Base-by-base conservation (phyloP, 768 basidiomycete genomes). In the Serendipita vermifera region DNA sequence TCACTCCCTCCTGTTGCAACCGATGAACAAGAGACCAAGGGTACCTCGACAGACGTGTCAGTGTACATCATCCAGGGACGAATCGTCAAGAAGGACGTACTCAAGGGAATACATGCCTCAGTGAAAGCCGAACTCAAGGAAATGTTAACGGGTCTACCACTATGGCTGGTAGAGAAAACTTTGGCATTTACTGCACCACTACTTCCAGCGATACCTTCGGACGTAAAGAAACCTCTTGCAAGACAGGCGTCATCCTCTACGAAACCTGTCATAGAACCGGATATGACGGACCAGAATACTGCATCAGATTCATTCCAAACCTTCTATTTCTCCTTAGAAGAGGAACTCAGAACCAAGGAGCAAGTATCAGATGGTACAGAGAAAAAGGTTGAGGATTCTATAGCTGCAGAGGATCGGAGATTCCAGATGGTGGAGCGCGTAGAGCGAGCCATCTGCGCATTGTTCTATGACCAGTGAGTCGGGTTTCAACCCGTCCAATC, bases 391-490 rank as follows among this genome's bases (percentile, higher is more conserved):
- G 63, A 59, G 38, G 70, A 67, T 11, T 15, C 5, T 32, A 31
- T 33, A 56, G 61, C 56, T n/a, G 61, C 61, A 40, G 57, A 62
- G 32, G 69, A 68, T 1, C 73, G 68, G 58, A 75, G 84, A 48
- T 74, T 75, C 24, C 76, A 77, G 31, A 71, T 84, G 20, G 73
- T 92, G 60, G 88, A 90, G 38, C 69, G 70, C 5, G 78, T 93
- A 5, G 94, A 98, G 66, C 72, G 76, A 4, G 70, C 81, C 2
- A 64, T 96, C 11, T 85, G 83, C 54, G 72, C 73, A 2, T 62
- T 85, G 9, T 85, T 94, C 61, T 97, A 96, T 66, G 93, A 97
- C 66, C 73, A 84, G 91, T 84, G 29, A 36, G 46, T 33, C 46
- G 55, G 46, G 20, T 35, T 24, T 39, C 24, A 13, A 14, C 13